These are phyloP conservation scores for Begonia fuchsioides DNA, from an alignment of 306 rosid genomes.

Conservation along the genomic window DNA sequence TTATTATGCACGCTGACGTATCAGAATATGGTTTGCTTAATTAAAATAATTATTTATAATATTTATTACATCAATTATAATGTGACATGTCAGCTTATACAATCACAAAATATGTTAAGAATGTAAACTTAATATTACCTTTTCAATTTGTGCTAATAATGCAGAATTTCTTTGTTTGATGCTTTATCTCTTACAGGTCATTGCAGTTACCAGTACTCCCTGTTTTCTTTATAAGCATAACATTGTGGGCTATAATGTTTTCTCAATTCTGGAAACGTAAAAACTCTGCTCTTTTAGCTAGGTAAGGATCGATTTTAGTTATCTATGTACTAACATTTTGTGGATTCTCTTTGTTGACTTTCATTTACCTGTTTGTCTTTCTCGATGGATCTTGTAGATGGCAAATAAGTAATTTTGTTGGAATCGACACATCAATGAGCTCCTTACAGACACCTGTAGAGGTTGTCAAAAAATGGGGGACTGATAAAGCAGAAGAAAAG, in stretches of 20 bases:
- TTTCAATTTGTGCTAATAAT: slow-evolving; percentile 15
- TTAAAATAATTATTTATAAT: too few species aligned
- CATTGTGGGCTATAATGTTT: slow-evolving; percentile 81
- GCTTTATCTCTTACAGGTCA: slow-evolving; percentile 37
- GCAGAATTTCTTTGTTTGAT: slow-evolving; percentile 5
- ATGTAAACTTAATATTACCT: too few species aligned
- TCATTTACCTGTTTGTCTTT: slow-evolving; percentile 2
- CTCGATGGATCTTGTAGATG: slow-evolving; percentile 38
- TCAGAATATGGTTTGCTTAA: too few species aligned
- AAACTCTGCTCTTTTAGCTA: slow-evolving; percentile 76
- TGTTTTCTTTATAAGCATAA: slow-evolving; percentile 54
- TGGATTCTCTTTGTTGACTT: slow-evolving; percentile 2
- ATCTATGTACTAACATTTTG: not conserved
- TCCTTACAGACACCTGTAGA: slow-evolving; percentile 34
- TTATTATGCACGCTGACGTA: too few species aligned
- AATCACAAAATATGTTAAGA: too few species aligned
- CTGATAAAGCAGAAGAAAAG: slow-evolving; percentile 49
- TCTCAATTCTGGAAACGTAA: slow-evolving; percentile 97
- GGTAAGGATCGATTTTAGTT: slow-evolving; percentile 22
- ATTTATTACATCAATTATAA: too few species aligned
- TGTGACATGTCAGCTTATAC: too few species aligned
- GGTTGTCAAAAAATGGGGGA: slow-evolving; percentile 36
- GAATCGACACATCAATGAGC: slow-evolving; percentile 32
- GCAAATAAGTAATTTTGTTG: slow-evolving; percentile 44
- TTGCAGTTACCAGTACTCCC: slow-evolving; percentile 60